These are phyloP conservation scores for Chaetomium olivaceum DNA, from an alignment of 2,329 filamentous ascomycete genomes.

Conservation along the genomic window DNA sequence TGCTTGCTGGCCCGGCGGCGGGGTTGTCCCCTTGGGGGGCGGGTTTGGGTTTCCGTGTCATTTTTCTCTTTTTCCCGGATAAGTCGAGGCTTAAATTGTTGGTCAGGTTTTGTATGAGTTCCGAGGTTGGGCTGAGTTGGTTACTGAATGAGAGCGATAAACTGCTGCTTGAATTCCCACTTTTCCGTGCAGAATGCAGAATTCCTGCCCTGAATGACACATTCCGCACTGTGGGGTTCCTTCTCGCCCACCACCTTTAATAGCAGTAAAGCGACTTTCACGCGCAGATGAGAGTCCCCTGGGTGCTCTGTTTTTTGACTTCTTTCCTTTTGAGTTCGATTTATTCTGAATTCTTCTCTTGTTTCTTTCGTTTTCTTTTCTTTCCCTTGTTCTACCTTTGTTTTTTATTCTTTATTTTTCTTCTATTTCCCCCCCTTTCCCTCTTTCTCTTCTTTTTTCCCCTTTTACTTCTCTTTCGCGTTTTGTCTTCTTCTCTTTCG, in stretches of 20 bases:
- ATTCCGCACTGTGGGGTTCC: background rate
- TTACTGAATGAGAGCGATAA: background rate
- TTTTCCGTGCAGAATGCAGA: background rate
- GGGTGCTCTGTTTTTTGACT: too few species aligned
- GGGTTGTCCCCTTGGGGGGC: background rate
- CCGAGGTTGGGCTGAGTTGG: background rate
- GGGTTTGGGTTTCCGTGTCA: slow-evolving; percentile 15
- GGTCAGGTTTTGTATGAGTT: background rate
- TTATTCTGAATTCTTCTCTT: too few species aligned
- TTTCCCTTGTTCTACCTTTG: too few species aligned
- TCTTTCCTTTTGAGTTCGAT: too few species aligned
- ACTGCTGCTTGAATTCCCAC: slow-evolving; percentile 6
- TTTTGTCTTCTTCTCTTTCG: too few species aligned
- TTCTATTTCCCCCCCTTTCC: too few species aligned
- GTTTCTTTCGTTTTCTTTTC: too few species aligned
- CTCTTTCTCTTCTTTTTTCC: too few species aligned
- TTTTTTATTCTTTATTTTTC: too few species aligned
- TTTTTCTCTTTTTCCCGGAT: background rate
- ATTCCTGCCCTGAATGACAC: background rate
- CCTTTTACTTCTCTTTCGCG: too few species aligned
- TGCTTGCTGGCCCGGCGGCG: background rate
- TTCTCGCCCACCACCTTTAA: background rate
- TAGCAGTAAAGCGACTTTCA: background rate
- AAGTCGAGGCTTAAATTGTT: background rate
- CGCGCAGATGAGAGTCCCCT: background rate